phyloP scores from a whole-genome alignment of 805 yeast genomes.

The Candida orba region DNA sequence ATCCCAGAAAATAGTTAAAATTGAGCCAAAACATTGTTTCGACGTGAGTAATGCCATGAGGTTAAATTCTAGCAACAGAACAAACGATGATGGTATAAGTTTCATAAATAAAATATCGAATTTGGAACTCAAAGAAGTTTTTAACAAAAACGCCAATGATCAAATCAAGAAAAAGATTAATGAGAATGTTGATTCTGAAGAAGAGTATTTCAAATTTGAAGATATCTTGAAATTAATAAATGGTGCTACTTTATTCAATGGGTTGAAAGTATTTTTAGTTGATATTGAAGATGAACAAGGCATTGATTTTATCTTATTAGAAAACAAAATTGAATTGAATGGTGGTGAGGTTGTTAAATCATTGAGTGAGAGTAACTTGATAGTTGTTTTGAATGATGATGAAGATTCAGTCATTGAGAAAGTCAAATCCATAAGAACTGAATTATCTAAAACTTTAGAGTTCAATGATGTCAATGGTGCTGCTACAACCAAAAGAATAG shows the following conservation, averaged over 20 bases:
- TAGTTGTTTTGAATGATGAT: conserved; percentile 29
- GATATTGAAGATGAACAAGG: conserved; percentile 7
- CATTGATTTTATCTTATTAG: conserved; percentile 8
- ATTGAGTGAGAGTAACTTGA: conserved; percentile 28
- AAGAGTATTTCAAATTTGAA: conserved; percentile 5
- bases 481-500: conserved; percentile 4
- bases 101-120: conserved; percentile 27
- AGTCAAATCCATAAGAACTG: conserved; percentile 6
- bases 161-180: background rate
- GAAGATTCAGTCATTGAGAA: background rate
- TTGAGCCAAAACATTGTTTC: conserved; percentile 58
- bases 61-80: conserved; percentile 26
- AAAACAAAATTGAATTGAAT: conserved; percentile 28
- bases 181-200: background rate
- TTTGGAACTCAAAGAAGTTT: conserved; percentile 2
- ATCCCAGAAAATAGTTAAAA: conserved; percentile 32
- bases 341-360: conserved; percentile 36
- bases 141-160: background rate
- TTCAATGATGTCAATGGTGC: background rate
- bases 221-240: conserved; percentile 5
- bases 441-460: conserved; percentile 5
- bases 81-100: conserved; percentile 63
- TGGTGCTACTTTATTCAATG: conserved; percentile 28
- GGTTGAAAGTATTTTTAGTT: conserved; percentile 28
- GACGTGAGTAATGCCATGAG: conserved; percentile 28